Percentiles rank a stretch among this genome's conserved stretches.
phyloP scores from a whole-genome alignment of 805 yeast species.

The Spathaspora arborariae region DNA sequence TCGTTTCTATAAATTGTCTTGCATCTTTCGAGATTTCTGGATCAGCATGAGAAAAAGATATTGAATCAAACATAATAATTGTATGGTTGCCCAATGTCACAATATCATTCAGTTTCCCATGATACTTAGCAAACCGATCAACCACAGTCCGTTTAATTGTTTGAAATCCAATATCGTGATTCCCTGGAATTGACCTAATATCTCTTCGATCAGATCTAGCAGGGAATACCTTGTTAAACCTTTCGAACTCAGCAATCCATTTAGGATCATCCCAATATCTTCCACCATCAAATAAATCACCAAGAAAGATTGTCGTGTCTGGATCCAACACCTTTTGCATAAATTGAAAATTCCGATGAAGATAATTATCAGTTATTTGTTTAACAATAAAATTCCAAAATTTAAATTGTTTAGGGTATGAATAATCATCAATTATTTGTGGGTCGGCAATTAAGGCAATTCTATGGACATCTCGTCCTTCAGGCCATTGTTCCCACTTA shows the following conservation, averaged over 20 bases:
- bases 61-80: conserved; percentile 71
- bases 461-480: conserved; percentile 37
- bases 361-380: conserved; percentile 69
- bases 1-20: conserved; percentile 43
- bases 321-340: conserved; percentile 63
- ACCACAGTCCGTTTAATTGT: conserved; percentile 55
- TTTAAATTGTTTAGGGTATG: conserved; percentile 72
- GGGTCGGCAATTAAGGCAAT: conserved; percentile 83
- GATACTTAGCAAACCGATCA: conserved; percentile 62
- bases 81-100: conserved; percentile 69
- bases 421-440: conserved; percentile 82
- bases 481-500: conserved; percentile 60
- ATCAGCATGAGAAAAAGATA: conserved; percentile 64
- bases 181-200: conserved; percentile 64
- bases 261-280: conserved; percentile 67
- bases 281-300: conserved; percentile 95
- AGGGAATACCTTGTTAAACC: conserved; percentile 70
- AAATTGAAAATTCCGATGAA: conserved; percentile 67
- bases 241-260: conserved; percentile 66
- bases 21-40: conserved; percentile 45
- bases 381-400: conserved; percentile 52
- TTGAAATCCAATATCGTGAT: conserved; percentile 96
- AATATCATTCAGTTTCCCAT: conserved; percentile 65
- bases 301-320: conserved; percentile 72
- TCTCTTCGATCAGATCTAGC: conserved; percentile 41